phyloP scores from a whole-genome alignment of 306 rosid species.

The Prosopis cineraria region DNA sequence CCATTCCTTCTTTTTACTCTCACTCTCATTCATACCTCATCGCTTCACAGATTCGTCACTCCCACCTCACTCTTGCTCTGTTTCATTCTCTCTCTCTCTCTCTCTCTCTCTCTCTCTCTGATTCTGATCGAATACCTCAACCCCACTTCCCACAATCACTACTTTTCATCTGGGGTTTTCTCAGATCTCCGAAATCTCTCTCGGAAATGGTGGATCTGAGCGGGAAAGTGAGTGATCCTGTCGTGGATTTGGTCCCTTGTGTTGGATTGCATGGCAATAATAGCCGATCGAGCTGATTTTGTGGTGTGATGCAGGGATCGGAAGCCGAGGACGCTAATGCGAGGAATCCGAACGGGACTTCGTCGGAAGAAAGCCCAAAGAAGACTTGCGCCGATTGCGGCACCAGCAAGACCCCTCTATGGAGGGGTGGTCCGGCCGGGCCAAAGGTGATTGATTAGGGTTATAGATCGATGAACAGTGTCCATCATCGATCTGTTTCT shows the following conservation, averaged over 20 bases:
- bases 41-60: not conserved
- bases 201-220: slow-evolving; percentile 63
- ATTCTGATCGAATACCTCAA: not conserved
- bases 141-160: slow-evolving; percentile 12
- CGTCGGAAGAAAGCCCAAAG: slow-evolving; percentile 62
- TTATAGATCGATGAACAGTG: not conserved
- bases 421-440: slow-evolving; percentile 98
- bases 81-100: not conserved
- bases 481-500: slow-evolving; percentile 24
- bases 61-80: slow-evolving; percentile 6
- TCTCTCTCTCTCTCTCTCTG: not conserved
- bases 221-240: slow-evolving; percentile 61
- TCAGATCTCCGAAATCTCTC: slow-evolving; percentile 40
- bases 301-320: slow-evolving; percentile 66
- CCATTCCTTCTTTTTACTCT: slow-evolving; percentile 28
- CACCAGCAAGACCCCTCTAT: slow-evolving; percentile 86
- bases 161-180: slow-evolving; percentile 37
- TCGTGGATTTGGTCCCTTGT: not conserved
- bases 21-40: slow-evolving; percentile 19
- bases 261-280: not conserved
- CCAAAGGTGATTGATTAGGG: slow-evolving; percentile 61
- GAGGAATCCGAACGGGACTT: slow-evolving; percentile 48
- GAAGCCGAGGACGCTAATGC: slow-evolving; percentile 54
- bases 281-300: slow-evolving; percentile 41
- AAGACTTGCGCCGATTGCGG: slow-evolving; percentile 96